phyloP scores from a whole-genome alignment of 2,329 filamentous ascomycete genomes.

The Fusarium ramigenum region DNA sequence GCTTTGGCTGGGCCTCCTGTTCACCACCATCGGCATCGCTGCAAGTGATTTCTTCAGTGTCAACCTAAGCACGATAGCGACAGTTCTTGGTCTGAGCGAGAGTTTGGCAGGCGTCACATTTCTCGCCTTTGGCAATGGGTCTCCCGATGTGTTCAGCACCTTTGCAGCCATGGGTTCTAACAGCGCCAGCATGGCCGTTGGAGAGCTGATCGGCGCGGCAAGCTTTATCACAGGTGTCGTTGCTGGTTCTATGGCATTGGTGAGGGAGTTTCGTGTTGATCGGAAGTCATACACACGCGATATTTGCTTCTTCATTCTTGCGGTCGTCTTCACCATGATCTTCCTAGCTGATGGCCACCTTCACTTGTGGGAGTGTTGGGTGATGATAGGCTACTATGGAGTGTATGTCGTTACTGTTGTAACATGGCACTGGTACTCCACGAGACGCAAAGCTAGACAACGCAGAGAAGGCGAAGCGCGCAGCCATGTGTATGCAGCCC shows the following conservation, averaged over 20 bases:
- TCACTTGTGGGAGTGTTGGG: constrained; percentile 85
- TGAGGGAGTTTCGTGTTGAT: constrained; percentile 93
- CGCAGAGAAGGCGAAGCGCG: constrained; percentile 77
- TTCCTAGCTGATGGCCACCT: constrained; percentile 88
- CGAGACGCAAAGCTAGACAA: constrained; percentile 66
- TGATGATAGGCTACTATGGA: constrained; percentile 90
- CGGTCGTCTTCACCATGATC: constrained; percentile 85
- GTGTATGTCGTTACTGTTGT: constrained; percentile 93
- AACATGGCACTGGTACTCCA: constrained; percentile 88
- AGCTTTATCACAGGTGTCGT: constrained; percentile 97
- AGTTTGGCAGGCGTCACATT: constrained; percentile 97
- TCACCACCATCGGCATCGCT: constrained; percentile 96
- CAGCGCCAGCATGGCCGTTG: constrained; percentile 95
- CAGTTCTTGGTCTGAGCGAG: constrained; percentile 90
- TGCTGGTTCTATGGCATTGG: constrained; percentile 94
- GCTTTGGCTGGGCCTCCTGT: constrained; percentile 86
- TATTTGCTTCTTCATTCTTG: constrained; percentile 89
- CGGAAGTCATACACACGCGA: constrained; percentile 91
- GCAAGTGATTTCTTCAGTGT: constrained; percentile 99
- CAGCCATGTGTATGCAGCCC: constrained; percentile 73
- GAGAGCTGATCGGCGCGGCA: constrained; percentile 93
- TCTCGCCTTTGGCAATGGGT: constrained; percentile 95
- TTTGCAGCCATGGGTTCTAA: constrained; percentile 98
- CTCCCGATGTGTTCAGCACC: constrained; percentile 97
- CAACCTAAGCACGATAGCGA: constrained; percentile 92